Evolutionary conservation across 1,139 yeast genomes (phyloP), one percentile per base, ranked within the genome.

Genomic region (Debaryomyces singareniensis): DNA sequence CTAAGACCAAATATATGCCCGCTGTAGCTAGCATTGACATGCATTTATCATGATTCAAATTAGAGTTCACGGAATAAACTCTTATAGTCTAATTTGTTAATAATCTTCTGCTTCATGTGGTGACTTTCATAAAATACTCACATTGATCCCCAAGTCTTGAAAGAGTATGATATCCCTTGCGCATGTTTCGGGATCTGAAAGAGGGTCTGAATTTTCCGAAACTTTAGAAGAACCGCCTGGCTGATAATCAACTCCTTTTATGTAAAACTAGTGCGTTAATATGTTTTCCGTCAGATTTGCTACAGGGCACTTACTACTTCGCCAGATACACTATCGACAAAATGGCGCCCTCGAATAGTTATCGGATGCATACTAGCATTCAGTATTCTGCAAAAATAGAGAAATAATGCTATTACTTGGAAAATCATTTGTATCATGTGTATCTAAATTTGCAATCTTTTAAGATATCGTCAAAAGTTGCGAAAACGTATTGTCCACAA

Each of bases 21-120:
- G 96, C 95, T 5, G 79, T 67, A 3, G 96, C 96, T 34, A 91
- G 66, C 60, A 89, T 58, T 0, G 94, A 73, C 97, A 91, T 91
- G 51, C 98, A 91, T 34, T 68, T 71, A 45, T 89, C 94, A 54
- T 91, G 98, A 51, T 87, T 71, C 35, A 86, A 61, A 35, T 78
- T 76, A 3, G 96, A 84, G 44, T 86, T 84, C 25, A 91, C 71
- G 1, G 96, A 80, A 49, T 91, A 91, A 10, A 91, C 81, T 38
- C 98, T 69, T 27, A 91, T 72, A 0, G 96, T 82, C 68, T 72
- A 45, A 32, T 7, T 53, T 34, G 56, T 47, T 60, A 54, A 51
- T 42, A 37, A 14, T 16, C 11, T 15, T 6, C n/a, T 21, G 13
- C n/a, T 14, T 13, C 20, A 22, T 13, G 15, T 6, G 3, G 12